A percentile compares a stretch with the other conserved stretches of the same genome.
Conservation (phyloP, 495 filamentous ascomycete species). For the Echria macrotheca region DNA sequence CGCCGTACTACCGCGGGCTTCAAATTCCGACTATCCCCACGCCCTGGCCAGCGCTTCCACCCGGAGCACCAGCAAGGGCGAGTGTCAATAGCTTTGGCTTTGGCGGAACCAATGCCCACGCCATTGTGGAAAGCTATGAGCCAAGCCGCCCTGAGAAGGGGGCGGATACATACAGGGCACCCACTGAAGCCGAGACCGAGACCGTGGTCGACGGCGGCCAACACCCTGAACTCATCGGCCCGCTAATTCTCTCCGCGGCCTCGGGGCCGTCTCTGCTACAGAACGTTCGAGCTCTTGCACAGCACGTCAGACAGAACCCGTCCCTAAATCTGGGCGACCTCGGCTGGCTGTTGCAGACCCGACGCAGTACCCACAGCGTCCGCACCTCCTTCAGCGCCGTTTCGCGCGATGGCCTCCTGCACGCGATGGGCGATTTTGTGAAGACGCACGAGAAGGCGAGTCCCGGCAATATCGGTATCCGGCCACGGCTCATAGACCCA, state of each 20-base stretch:
- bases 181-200: constrained; percentile 21
- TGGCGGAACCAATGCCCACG: constrained; percentile 15
- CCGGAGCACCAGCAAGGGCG: constrained; percentile 2
- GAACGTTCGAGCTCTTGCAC: neutral
- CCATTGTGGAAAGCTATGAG: constrained; percentile 19
- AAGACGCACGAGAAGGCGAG: neutral
- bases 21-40: constrained; percentile 21
- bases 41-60: constrained; percentile 1
- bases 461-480: neutral
- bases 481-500: neutral
- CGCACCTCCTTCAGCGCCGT: neutral
- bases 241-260: neutral
- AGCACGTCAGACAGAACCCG: neutral
- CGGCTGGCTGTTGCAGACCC: neutral
- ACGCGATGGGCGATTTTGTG: neutral
- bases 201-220: too few species aligned
- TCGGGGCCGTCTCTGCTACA: neutral
- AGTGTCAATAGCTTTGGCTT: constrained; percentile 14
- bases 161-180: neutral
- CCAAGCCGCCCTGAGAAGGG: neutral
- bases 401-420: neutral
- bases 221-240: neutral
- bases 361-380: neutral
- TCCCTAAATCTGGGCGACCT: neutral
- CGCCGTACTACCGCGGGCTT: constrained; percentile 10